These are phyloP conservation scores for Penicillium sclerotiorum DNA, from an alignment of 2,329 filamentous ascomycete genomes.

Conservation along the genomic window DNA sequence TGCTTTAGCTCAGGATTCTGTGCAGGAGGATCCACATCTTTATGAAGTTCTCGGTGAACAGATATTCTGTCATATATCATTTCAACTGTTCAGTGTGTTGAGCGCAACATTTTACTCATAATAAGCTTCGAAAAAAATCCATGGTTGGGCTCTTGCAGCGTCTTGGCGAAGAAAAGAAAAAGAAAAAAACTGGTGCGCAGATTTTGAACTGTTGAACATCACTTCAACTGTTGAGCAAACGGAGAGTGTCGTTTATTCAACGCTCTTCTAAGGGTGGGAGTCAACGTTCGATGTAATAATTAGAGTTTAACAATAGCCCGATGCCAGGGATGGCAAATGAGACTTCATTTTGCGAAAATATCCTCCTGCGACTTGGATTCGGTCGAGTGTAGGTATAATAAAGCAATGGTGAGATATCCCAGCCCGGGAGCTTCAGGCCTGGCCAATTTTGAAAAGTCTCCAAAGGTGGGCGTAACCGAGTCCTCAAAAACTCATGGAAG, in stretches of 20 bases:
- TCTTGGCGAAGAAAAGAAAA: no score
- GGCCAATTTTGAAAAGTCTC: background rate
- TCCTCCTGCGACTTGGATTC: background rate
- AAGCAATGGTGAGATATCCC: background rate
- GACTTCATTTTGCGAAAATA: background rate
- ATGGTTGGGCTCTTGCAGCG: no score
- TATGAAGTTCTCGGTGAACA: no score
- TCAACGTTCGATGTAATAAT: background rate
- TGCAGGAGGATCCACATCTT: no score
- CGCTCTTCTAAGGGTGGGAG: background rate
- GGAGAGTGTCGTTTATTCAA: background rate
- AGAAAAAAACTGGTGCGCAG: background rate
- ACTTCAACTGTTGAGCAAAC: background rate
- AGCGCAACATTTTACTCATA: no score
- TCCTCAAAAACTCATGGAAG: background rate
- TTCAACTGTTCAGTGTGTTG: no score
- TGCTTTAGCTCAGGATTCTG: no score
- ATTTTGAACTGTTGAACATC: background rate
- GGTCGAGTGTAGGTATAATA: background rate
- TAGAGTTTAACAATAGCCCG: background rate
- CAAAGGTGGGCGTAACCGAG: background rate
- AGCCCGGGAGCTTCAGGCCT: background rate
- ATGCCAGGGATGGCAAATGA: background rate
- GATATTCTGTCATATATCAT: no score
- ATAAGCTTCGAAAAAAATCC: no score